A percentile compares a stretch with the other conserved stretches of the same genome.
These are phyloP conservation scores for Verticillium albo-atrum DNA, from an alignment of 2,329 filamentous ascomycete genomes.

Conservation along the genomic window DNA sequence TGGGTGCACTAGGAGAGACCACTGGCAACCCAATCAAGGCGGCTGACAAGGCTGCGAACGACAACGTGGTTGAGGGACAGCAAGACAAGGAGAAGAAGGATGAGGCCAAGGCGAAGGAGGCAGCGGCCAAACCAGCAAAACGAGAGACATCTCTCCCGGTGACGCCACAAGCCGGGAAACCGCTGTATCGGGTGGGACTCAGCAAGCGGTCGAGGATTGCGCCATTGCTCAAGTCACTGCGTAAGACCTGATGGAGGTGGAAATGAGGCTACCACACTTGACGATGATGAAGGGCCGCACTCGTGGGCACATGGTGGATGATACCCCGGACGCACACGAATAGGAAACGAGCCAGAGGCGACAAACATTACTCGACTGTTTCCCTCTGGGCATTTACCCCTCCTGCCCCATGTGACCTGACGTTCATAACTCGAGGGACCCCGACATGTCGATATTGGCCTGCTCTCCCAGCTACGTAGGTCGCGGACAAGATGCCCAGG, in stretches of 20 bases:
- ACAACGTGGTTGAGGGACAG: too few relatives aligned
- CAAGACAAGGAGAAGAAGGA: background rate
- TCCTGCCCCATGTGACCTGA: background rate
- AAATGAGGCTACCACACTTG: background rate
- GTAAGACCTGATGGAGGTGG: conserved; percentile 25
- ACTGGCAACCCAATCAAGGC: background rate
- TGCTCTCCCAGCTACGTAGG: background rate
- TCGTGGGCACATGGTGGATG: background rate
- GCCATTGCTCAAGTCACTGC: conserved; percentile 44
- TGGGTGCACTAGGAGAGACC: background rate
- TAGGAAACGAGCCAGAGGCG: background rate
- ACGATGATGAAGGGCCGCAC: background rate
- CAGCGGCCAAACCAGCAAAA: background rate
- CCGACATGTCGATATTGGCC: background rate
- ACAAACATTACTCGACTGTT: background rate
- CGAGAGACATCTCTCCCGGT: background rate
- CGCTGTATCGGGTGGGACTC: conserved; percentile 44
- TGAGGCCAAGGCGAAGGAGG: background rate
- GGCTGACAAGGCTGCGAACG: background rate
- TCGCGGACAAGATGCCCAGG: background rate
- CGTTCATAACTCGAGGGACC: background rate
- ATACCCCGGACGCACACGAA: background rate
- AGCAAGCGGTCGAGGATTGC: conserved; percentile 47
- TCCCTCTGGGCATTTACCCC: background rate
- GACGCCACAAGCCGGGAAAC: conserved; percentile 24